A percentile compares a stretch with the other conserved stretches of the same genome.
Evolutionary conservation across 1,139 yeast species (phyloP).

Genomic region (Suhomyces coccinellae): DNA sequence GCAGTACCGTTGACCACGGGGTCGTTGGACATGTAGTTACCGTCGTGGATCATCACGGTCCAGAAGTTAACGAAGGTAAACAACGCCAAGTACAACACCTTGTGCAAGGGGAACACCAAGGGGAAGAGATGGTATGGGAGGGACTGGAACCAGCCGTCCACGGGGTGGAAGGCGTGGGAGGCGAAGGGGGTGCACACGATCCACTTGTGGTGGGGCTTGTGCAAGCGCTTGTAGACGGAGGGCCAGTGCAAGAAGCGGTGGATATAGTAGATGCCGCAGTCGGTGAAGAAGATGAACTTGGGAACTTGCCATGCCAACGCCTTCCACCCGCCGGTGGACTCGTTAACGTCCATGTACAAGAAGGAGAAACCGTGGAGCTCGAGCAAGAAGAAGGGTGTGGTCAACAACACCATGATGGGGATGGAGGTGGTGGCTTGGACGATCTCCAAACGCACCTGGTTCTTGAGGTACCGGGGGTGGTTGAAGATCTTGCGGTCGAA

Average conservation of each 20-base stretch:
- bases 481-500: slow-evolving; percentile 88
- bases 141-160: slow-evolving; percentile 92
- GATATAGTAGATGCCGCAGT: slow-evolving; percentile 84
- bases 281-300: slow-evolving; percentile 84
- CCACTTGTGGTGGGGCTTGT: slow-evolving; percentile 99
- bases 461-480: slow-evolving; percentile 93
- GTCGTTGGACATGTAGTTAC: slow-evolving; percentile 89
- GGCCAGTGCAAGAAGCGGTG: slow-evolving; percentile 96
- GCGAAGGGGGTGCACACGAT: slow-evolving; percentile 98
- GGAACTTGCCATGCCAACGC: slow-evolving; percentile 69
- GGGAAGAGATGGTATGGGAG: slow-evolving; percentile 92
- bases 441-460: slow-evolving; percentile 85
- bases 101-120: slow-evolving; percentile 87
- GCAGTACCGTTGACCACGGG: slow-evolving; percentile 97
- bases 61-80: slow-evolving; percentile 93
- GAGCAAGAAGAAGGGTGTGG: slow-evolving; percentile 84
- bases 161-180: slow-evolving; percentile 97
- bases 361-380: slow-evolving; percentile 84
- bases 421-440: slow-evolving; percentile 75
- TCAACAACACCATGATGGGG: slow-evolving; percentile 82
- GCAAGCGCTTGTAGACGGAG: slow-evolving; percentile 74
- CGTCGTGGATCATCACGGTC: slow-evolving; percentile 99
- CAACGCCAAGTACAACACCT: slow-evolving; percentile 72
- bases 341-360: slow-evolving; percentile 66
- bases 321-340: slow-evolving; percentile 67